phyloP scores from a whole-genome alignment of 2,329 filamentous ascomycete genomes.

The Fusarium nygamai region DNA sequence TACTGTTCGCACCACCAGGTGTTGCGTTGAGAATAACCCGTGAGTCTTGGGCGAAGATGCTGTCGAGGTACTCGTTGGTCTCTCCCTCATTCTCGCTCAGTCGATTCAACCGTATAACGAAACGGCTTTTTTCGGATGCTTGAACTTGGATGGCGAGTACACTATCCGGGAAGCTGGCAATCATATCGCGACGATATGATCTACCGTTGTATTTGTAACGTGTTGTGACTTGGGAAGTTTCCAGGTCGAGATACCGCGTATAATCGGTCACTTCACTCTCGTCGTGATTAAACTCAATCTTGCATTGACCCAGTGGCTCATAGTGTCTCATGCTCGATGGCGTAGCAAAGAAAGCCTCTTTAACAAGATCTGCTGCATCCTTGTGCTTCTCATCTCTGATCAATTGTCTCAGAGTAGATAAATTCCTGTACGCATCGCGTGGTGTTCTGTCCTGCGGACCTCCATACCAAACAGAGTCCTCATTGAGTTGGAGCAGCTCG shows the following conservation, averaged over 20 bases:
- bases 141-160: slow-evolving; percentile 44
- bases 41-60: slow-evolving; percentile 27
- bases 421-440: slow-evolving; percentile 36
- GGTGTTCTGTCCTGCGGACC: slow-evolving; percentile 56
- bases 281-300: slow-evolving; percentile 51
- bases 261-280: slow-evolving; percentile 46
- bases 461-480: slow-evolving; percentile 60
- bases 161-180: slow-evolving; percentile 55
- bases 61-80: slow-evolving; percentile 41
- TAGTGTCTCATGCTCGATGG: slow-evolving; percentile 44
- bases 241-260: slow-evolving; percentile 52
- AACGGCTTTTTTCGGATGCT: slow-evolving; percentile 32
- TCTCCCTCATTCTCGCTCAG: slow-evolving; percentile 37
- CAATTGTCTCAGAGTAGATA: slow-evolving; percentile 32
- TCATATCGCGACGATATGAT: slow-evolving; percentile 47
- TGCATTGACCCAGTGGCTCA: slow-evolving; percentile 47
- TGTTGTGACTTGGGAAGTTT: slow-evolving; percentile 48
- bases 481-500: slow-evolving; percentile 55
- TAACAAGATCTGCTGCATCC: slow-evolving; percentile 38
- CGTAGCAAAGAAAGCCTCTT: slow-evolving; percentile 38
- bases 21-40: slow-evolving; percentile 34
- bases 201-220: slow-evolving; percentile 50
- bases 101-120: slow-evolving; percentile 40
- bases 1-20: slow-evolving; percentile 35
- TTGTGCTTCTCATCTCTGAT: slow-evolving; percentile 38